Evolutionary conservation across 208 protist genomes (phyloP), one percentile per base, ranked within the genome.

Genomic region (Balamuthia mandrillaris): DNA sequence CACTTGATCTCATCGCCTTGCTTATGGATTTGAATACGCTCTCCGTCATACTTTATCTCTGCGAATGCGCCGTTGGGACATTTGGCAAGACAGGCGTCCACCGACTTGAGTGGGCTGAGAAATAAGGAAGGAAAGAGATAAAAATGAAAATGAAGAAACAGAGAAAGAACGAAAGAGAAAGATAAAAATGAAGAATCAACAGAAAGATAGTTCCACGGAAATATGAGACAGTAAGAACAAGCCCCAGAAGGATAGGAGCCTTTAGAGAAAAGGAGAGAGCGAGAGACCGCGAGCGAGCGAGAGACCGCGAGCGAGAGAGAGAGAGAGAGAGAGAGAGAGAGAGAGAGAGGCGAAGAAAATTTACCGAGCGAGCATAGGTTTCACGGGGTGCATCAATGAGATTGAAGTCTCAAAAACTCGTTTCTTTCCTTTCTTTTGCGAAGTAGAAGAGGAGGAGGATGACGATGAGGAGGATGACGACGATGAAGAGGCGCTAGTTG

Each of bases 11-110:
- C 84, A 35, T 90, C 85, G 42, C 91, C 92, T 9, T 90, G 52
- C 72, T 93, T 95, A 87, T 96, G 93, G 24, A 95, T 92, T 60
- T 96, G 95, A 72, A 96, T 95, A 56, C 94, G 86, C 87, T 96
- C 94, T 14, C 94, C 95, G 75, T 96, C 94, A 84, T 96, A 96
- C 88, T 96, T 97, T 41, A 95, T 90, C 81, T 96, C 94, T 7
- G 91, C 93, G 79, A 90, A 95, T 31, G 92, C 89, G n/a, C 93
- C 92, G 82, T 95, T 94, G 33, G 94, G 93, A 87, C 90, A 95
- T 85, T 91, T 92, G 54, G 33, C 84, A 39, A 94, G 77, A 24
- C 88, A 81, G 72, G 91, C 79, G 44, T 45, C 60, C 35, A 29
- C 18, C 3, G 66, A 61, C 42, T 44, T 49, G 39, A 35, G 61